These are phyloP conservation scores for Acorus gramineus DNA, from an alignment of 106 monocot genomes.

Conservation along the genomic window DNA sequence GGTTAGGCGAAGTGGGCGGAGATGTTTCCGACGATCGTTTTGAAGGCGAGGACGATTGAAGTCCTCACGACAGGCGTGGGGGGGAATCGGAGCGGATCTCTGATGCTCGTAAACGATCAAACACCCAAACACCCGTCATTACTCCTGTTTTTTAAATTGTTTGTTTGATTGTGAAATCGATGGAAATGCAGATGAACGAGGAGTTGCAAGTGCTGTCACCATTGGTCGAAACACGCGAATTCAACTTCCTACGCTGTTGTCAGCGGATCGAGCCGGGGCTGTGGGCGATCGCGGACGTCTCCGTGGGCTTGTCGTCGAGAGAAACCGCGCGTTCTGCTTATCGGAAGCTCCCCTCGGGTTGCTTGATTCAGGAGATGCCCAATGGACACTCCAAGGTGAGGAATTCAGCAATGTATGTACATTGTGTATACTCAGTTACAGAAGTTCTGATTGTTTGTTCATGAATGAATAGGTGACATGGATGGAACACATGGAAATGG, in stretches of 20 bases:
- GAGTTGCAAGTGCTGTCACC: constrained; percentile 81
- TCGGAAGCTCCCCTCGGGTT: constrained; percentile 72
- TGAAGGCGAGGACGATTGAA: constrained; percentile 69
- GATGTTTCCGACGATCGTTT: constrained; percentile 69
- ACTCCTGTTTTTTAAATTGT: no score
- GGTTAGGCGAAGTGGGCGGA: constrained; percentile 68
- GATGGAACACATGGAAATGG: constrained; percentile 60
- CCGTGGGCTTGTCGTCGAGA: constrained; percentile 45
- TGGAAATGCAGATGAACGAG: constrained; percentile 62
- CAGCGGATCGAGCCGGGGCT: constrained; percentile 66
- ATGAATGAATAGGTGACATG: constrained; percentile 32
- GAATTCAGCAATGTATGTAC: no score
- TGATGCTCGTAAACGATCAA: constrained; percentile 53
- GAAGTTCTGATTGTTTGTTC: background rate
- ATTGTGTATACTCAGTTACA: no score
- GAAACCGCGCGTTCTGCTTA: constrained; percentile 19
- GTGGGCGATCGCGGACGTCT: constrained; percentile 79
- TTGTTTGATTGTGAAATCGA: no score
- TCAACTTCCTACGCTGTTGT: constrained; percentile 72
- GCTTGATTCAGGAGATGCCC: constrained; percentile 86
- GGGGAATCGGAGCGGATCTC: constrained; percentile 50
- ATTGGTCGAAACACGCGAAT: constrained; percentile 59
- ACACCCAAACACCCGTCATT: no score
- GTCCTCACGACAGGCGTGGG: constrained; percentile 50
- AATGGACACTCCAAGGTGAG: constrained; percentile 77